Evolutionary conservation across 306 rosid species (phyloP), one percentile per base, ranked within the genome.

Genomic region (Oemleria cerasiformis): DNA sequence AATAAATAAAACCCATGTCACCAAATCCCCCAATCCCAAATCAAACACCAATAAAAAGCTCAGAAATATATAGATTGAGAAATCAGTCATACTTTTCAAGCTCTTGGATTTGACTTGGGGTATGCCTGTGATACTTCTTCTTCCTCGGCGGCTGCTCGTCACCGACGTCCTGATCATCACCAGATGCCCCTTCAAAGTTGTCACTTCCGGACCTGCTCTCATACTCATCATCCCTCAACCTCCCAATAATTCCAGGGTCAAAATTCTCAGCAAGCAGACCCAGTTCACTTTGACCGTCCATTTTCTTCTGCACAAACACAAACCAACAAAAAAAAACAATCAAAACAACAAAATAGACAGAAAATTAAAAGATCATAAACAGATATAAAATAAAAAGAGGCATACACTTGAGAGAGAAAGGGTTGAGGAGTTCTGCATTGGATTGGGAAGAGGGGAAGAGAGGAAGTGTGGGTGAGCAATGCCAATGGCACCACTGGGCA

Each of bases 171-270:
- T 80, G 91, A 20, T 89, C 97, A 55, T 94, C 98, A 61, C 91
- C 92, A 0, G 96, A 94, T n/a, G 75, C 87, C 1, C 81, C 96
- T 45, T 88, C 92, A 5, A 90, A 76, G 41, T 90, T 89, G 5
- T 88, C 98, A 17, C 98, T 91, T 36, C 95, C 97, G 0, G 98
- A 89, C 68, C 96, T 83, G 83, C 92, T 93, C 73, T 88, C 98
- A 69, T 86, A 86, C 49, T 76, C 97, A 21, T 91, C 96, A 11
- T 86, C 96, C 80, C 90, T 87, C 67, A 79, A 0, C 83, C 90
- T 83, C 51, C 86, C 91, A 15, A 82, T 15, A 65, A 87, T 73
- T 30, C 78, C 73, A 21, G 79, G 67, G 54, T 91, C 96, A 49
- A 84, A 86, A 65, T 80, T 80, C 30, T 89, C 98, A 47, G 86